Evolutionary conservation across 176 grass and related monocot species (phyloP), one percentile per base, ranked within the genome.

Genomic region (Saccharum spontaneum): DNA sequence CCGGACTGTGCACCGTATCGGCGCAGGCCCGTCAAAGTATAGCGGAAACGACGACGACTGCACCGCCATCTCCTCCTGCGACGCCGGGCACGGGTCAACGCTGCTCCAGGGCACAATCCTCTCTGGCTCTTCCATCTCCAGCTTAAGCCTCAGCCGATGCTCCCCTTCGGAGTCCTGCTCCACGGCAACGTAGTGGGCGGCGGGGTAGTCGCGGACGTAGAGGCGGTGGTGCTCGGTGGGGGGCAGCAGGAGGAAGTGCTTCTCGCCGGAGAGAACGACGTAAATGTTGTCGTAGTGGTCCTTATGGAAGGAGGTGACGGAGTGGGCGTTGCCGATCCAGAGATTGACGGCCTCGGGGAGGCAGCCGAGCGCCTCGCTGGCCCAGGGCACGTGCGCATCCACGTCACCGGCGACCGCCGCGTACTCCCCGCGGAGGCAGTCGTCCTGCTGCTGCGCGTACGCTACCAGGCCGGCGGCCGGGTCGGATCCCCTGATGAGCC

Each of bases 251-350:
- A 98, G 80, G 79, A 98, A 98, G 70, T 98, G 96, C 88, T 92
- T 98, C 87, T 92, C 87, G 30, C 93, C 96, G 44, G 91, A 95
- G 67, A 98, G 65, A 7, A 98, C 91, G 79, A 37, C 91, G 71
- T 98, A 95, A 43, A 95, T 83, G 89, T 98, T 98, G 86, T 98
- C 93, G 83, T 98, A 98, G 89, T 98, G 96, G 57, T 98, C 96
- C 78, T 94, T 98, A 81, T 98, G 93, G 89, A 93, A 98, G 69
- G 93, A 92, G 39, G 96, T 98, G 48, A 90, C 79, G 22, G 96
- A 98, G 49, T 79, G 67, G 22, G 84, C 66, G 69, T 90, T 90
- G 34, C 96, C 96, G 50, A 98, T 90, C 96, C 96, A 95, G 40
- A 98, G 88, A 87, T 98, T 98, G 73, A 95, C 88, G 45, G 93